Evolutionary conservation across 768 basidiomycete species (phyloP), one percentile per base, ranked within the genome.

Genomic region (Ramaria sp.): DNA sequence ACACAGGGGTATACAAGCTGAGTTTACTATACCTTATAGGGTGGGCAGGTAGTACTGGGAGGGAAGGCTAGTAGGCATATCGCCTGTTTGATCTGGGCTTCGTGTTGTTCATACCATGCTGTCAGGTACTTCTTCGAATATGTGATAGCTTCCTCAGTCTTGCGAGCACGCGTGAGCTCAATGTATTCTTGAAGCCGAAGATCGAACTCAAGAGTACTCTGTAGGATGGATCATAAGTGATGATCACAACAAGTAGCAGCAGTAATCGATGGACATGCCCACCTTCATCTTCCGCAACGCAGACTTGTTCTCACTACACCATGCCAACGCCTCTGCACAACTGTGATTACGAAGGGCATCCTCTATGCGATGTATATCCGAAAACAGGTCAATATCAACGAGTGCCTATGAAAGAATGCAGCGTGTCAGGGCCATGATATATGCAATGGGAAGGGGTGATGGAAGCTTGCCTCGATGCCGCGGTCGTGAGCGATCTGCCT

Each of bases 181-280:
- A 98, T 93, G 66, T 86, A 97, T 68, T 97, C 92, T 69, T 99
- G 96, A 39, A 96, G 76, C 43, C 96, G 82, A 45, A 99, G 80
- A 60, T 93, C 88, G 67, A 98, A 98, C 71, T 99, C 96, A 42
- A 99, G 81, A 8, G 90, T 85, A 70, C 86, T 92, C 93, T 97
- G 67, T 44, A 15, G 9, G 18, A 22, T 6, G n/a, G 22, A 30
- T 39, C 52, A 24, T 39, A 34, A 49, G 32, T 22, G 9, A 30
- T 32, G 48, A 20, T 22, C 16, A 38, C 30, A 24, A 9, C 36
- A 22, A 57, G 27, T 39, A 28, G 57, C 47, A 3, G 9, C 24
- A 22, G 49, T 56, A 27, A 52, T 15, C 10, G 16, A 1, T 22
- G 13, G 32, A 34, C 13, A 6, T 9, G 58, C 65, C 51, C 47